Evolutionary conservation across 2,329 filamentous ascomycete species (phyloP), one percentile per base, ranked within the genome.

Genomic region (Diplodia sapinea): DNA sequence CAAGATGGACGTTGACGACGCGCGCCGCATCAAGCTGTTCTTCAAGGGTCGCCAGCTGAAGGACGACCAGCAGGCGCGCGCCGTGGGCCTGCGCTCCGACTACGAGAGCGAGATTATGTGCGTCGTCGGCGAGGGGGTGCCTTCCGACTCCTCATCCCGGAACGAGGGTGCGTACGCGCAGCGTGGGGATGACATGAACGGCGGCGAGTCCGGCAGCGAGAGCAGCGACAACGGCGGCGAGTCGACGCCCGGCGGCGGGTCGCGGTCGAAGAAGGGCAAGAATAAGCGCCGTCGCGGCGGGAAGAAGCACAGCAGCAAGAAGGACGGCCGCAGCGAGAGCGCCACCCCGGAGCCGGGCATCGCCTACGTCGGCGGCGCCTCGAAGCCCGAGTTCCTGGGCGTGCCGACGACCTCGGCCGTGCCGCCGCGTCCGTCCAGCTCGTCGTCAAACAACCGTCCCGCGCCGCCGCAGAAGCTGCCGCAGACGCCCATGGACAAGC

Each of bases 11-110:
- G 79, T 92, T 38, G 82, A 85, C 5, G 84, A 88, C 55, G 80
- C 73, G 75, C 82, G 74, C 76, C 81, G 84, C 56, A 82, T 93
- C 75, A 91, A 89, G 77, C 83, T 94, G 74, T 83, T 91, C 68
- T 92, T 91, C 82, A 92, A 92, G 77, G 91, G 91, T 66, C 85
- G 85, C 70, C 87, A 89, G 71, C 79, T 94, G 63, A 91, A 90
- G 77, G 87, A 91, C 71, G 85, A 87, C 51, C 80, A 84, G 40
- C 81, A 82, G 66, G 84, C 87, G 67, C 82, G 85, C 69, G 83
- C 86, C 50, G 89, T 88, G 71, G 86, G 86, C 17, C 82, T 90
- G 57, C 75, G 79, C 36, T 79, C 82, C 67, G 88, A 88, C 75
- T 83, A 85, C 69, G 77, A 77, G 68, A 86, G 85, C 73, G 88